Evolutionary conservation across 2,329 filamentous ascomycete species (phyloP), one percentile per base, ranked within the genome.

Genomic region (Ascochyta pisi): DNA sequence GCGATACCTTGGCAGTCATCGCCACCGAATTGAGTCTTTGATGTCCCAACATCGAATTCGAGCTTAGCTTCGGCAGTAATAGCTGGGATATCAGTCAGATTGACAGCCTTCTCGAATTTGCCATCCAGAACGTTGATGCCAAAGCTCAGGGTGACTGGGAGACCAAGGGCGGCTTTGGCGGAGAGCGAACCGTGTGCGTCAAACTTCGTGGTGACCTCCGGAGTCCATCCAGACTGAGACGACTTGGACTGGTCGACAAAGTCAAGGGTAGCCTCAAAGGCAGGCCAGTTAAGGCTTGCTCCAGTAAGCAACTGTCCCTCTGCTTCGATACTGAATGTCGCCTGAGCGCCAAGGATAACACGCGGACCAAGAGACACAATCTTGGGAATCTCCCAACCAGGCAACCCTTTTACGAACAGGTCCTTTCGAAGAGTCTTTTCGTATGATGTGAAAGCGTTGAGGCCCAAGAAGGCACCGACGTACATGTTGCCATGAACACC

Each of bases 21-120:
- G 15, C 51, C 35, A 35, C 51, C 51, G 12, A 54, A 44, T 10
- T 54, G 51, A 15, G 34, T 49, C 33, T 44, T 49, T 3, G 51
- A 49, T n/a, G 51, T 54, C 31, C 51, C 51, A 16, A 54, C 31
- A 9, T 48, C 51, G 12, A 54, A 49, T 22, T 54, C 51, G 7
- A 54, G 45, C 45, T 54, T 54, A 2, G 51, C 51, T 38, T 54
- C 51, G 5, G 51, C 51, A 6, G 51, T 54, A n/a, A 54, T 48
- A 12, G 51, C 51, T 24, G 51, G 51, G 13, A 44, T 54, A 9
- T 54, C 51, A n/a, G 51, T 39, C 39, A 54, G 39, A 13, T 54
- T 48, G 44, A 54, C 40, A 15, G 45, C 51, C 26, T 44, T 54
- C 27, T 54, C 45, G 13, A 54, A 43, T 8, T 15, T 54, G 15